These are phyloP conservation scores for Fusarium humuli DNA, from an alignment of 2,329 filamentous ascomycete species.

Conservation along the genomic window DNA sequence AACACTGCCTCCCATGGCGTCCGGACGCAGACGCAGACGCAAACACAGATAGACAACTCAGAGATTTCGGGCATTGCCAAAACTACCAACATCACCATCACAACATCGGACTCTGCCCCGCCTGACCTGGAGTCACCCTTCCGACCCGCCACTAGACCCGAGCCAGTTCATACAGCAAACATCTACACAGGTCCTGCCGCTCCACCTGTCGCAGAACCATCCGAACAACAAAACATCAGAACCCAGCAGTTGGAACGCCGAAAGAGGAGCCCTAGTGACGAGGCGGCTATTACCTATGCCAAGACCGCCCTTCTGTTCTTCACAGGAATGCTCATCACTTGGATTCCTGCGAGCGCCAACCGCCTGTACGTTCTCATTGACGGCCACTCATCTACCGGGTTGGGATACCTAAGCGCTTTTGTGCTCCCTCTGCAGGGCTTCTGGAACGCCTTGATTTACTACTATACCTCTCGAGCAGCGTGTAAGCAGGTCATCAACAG, in stretches of 20 bases:
- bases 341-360: constrained; percentile 17
- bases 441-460: constrained; percentile 23
- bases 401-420: constrained; percentile 13
- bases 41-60: background rate
- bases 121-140: background rate
- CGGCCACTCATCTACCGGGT: background rate
- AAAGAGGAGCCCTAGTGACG: background rate
- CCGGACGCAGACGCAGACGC: background rate
- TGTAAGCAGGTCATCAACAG: constrained; percentile 9
- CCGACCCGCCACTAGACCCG: background rate
- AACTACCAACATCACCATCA: constrained; percentile 10
- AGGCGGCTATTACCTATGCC: constrained; percentile 14
- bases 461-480: constrained; percentile 13
- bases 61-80: constrained; percentile 2
- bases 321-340: constrained; percentile 12
- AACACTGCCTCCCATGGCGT: background rate
- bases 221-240: background rate
- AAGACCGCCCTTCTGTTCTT: constrained; percentile 13
- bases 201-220: background rate
- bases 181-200: background rate
- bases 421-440: constrained; percentile 6
- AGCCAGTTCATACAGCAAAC: constrained; percentile 5
- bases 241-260: background rate
- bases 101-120: background rate
- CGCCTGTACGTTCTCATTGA: constrained; percentile 13